Evolutionary conservation across 1,284 basidiomycete species (phyloP).

Genomic region (Ganoderma sinense): DNA sequence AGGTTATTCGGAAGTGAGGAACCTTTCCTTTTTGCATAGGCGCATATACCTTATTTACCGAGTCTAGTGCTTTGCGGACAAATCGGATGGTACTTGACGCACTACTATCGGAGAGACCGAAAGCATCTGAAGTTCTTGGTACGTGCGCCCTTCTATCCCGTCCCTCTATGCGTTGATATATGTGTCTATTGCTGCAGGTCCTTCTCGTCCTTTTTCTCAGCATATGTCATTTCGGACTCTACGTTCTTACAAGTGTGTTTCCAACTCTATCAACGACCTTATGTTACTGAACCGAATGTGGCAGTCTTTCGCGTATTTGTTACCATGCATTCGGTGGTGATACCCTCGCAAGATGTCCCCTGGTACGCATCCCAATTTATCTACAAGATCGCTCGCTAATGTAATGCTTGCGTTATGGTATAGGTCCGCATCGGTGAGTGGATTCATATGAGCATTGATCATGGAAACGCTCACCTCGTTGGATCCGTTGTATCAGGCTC

Average conservation of each 20-base stretch:
- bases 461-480: not conserved
- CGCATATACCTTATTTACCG: not conserved
- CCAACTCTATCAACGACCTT: not conserved
- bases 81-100: not conserved
- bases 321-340: not conserved
- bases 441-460: not conserved
- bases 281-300: not conserved
- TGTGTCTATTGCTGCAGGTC: not conserved
- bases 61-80: not conserved
- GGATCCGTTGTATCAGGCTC: not conserved
- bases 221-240: not conserved
- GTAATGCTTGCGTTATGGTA: not conserved
- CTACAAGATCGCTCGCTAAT: not conserved
- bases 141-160: not conserved
- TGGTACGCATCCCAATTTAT: not conserved
- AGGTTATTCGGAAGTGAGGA: not conserved
- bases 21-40: not conserved
- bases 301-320: constrained; percentile 1
- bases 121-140: not conserved
- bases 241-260: not conserved
- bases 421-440: constrained; percentile 1
- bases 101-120: not conserved
- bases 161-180: not conserved
- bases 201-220: not conserved
- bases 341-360: not conserved